A percentile compares a stretch with the other conserved stretches of the same genome.
Conservation (phyloP, 108 stramenopile species). For the Aurantiochytrium sp. region DNA sequence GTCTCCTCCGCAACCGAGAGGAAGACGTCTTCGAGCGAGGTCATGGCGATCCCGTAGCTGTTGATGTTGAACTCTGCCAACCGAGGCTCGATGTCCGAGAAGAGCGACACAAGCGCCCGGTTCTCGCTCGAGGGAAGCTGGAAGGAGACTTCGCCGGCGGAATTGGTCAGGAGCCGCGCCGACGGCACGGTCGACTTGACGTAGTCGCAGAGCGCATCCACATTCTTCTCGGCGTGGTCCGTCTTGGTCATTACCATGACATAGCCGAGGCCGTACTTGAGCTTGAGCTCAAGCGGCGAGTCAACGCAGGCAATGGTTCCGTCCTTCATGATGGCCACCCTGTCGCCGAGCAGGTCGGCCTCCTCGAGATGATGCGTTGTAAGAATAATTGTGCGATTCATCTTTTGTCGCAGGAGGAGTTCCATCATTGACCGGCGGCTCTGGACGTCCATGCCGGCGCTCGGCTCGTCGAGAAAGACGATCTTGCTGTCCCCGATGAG, state of each 20-base stretch:
- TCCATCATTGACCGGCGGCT: constrained; percentile 64
- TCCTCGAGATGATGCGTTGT: constrained; percentile 78
- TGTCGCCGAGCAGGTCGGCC: constrained; percentile 81
- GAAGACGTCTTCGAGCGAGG: constrained; percentile 65
- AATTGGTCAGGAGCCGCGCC: constrained; percentile 75
- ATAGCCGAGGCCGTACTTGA: constrained; percentile 65
- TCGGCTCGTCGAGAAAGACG: constrained; percentile 67
- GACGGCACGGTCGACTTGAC: constrained; percentile 50
- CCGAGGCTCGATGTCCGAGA: constrained; percentile 40
- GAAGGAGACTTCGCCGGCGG: constrained; percentile 84
- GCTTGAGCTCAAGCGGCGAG: constrained; percentile 72
- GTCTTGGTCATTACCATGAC: constrained; percentile 55
- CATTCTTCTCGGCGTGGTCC: neutral
- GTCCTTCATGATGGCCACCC: constrained; percentile 90
- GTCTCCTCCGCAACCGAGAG: constrained; percentile 25
- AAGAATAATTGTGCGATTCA: constrained; percentile 47
- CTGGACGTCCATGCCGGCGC: constrained; percentile 71
- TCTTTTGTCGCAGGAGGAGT: constrained; percentile 45
- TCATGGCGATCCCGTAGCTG: constrained; percentile 56
- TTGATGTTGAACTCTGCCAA: constrained; percentile 37
- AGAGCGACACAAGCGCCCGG: constrained; percentile 55
- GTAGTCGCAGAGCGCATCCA: neutral
- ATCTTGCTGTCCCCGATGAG: constrained; percentile 54
- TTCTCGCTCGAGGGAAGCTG: constrained; percentile 80
- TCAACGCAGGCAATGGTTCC: constrained; percentile 79